A percentile compares a stretch with the other conserved stretches of the same genome.
These are phyloP conservation scores for Solanum chaucha DNA, from an alignment of 257 asterid genomes.

Conservation along the genomic window DNA sequence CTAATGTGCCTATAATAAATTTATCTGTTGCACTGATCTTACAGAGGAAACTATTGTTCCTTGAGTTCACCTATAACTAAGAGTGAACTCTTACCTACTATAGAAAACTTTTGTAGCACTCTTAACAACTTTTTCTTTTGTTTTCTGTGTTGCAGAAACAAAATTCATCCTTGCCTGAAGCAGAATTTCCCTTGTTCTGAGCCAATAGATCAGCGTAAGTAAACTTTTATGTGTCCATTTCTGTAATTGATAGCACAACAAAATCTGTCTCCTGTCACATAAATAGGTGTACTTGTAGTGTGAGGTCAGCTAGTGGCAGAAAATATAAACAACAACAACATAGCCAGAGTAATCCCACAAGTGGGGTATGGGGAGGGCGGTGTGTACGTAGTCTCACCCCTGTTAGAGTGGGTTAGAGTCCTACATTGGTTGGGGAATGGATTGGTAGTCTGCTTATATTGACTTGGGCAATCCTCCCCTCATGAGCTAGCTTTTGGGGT, in stretches of 20 bases:
- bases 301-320: neutral
- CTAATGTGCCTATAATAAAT: neutral
- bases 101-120: neutral
- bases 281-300: neutral
- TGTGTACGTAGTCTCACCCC: neutral
- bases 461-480: neutral
- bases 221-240: neutral
- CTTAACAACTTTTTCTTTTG: neutral
- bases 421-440: neutral
- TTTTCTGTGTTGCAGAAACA: slow-evolving; percentile 15
- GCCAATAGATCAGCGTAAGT: slow-evolving; percentile 36
- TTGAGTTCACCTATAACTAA: neutral
- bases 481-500: neutral
- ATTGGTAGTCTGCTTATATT: neutral
- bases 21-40: neutral
- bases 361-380: neutral
- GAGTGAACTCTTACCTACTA: neutral
- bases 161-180: slow-evolving; percentile 49
- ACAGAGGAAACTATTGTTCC: neutral
- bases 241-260: neutral
- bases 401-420: neutral
- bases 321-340: neutral
- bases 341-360: neutral
- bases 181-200: slow-evolving; percentile 56
- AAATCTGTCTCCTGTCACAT: neutral